These are phyloP conservation scores for Termitomyces sp. DNA, from an alignment of 768 basidiomycete species.

Conservation along the genomic window DNA sequence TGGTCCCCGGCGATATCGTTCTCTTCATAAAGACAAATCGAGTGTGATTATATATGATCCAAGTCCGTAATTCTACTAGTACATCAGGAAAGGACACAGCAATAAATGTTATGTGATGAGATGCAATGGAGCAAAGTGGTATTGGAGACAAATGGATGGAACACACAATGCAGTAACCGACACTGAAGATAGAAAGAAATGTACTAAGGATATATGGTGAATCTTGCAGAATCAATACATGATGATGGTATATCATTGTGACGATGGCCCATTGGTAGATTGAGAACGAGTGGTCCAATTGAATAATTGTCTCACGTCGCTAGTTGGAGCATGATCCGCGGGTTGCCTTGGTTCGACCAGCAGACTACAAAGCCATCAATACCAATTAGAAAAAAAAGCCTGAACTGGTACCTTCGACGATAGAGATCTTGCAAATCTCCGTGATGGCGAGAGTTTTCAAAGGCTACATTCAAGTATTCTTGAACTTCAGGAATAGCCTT, in stretches of 20 bases:
- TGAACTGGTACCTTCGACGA: slow-evolving; percentile 68
- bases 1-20: neutral
- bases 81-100: slow-evolving; percentile 18
- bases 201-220: slow-evolving; percentile 13
- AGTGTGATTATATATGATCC: slow-evolving; percentile 15
- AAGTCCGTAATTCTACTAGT: slow-evolving; percentile 13
- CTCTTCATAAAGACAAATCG: neutral
- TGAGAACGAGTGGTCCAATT: slow-evolving; percentile 71
- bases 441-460: slow-evolving; percentile 70
- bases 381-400: slow-evolving; percentile 24
- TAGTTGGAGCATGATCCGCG: slow-evolving; percentile 59
- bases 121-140: slow-evolving; percentile 11
- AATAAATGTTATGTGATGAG: slow-evolving; percentile 13
- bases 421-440: slow-evolving; percentile 87
- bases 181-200: slow-evolving; percentile 14
- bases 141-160: slow-evolving; percentile 12
- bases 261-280: slow-evolving; percentile 23
- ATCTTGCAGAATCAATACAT: slow-evolving; percentile 9
- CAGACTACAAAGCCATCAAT: slow-evolving; percentile 41
- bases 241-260: slow-evolving; percentile 42
- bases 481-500: slow-evolving; percentile 91
- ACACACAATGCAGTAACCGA: slow-evolving; percentile 14
- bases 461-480: slow-evolving; percentile 66
- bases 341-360: slow-evolving; percentile 82
- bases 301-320: slow-evolving; percentile 78